These are phyloP conservation scores for Fistulinella cinereoalba DNA, from an alignment of 1,284 basidiomycete genomes.

Conservation along the genomic window DNA sequence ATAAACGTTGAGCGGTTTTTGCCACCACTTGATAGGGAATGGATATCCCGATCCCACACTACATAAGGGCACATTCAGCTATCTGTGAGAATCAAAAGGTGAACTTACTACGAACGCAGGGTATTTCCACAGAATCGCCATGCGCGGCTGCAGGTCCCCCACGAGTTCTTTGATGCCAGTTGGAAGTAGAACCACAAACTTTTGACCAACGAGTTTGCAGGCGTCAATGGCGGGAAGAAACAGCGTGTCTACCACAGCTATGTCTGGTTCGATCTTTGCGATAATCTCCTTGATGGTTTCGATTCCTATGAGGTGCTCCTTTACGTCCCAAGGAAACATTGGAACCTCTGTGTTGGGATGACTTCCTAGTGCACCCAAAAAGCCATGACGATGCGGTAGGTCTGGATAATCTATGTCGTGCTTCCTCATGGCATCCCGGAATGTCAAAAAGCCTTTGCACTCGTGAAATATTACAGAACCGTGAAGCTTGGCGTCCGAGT, in stretches of 20 bases:
- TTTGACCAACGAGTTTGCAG: slow-evolving; percentile 1
- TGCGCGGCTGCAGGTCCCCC: background rate
- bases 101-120: background rate
- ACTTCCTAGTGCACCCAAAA: background rate
- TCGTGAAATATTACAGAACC: slow-evolving; percentile 1
- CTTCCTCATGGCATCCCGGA: background rate
- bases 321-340: background rate
- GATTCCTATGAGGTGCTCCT: background rate
- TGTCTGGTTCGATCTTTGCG: background rate
- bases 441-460: background rate
- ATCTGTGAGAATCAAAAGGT: background rate
- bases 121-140: slow-evolving; percentile 4
- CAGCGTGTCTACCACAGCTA: background rate
- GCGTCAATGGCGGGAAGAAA: background rate
- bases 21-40: slow-evolving; percentile 4
- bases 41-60: slow-evolving; percentile 1
- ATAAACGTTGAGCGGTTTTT: slow-evolving; percentile 1
- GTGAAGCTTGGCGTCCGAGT: background rate
- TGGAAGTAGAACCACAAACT: background rate
- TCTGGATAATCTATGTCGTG: background rate
- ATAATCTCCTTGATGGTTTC: background rate
- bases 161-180: background rate
- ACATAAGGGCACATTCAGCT: background rate
- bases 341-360: background rate
- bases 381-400: background rate